A percentile compares a stretch with the other conserved stretches of the same genome.
Evolutionary conservation across 192 early-diverging fungal genomes (phyloP).

Genomic region (Backusella luteola): DNA sequence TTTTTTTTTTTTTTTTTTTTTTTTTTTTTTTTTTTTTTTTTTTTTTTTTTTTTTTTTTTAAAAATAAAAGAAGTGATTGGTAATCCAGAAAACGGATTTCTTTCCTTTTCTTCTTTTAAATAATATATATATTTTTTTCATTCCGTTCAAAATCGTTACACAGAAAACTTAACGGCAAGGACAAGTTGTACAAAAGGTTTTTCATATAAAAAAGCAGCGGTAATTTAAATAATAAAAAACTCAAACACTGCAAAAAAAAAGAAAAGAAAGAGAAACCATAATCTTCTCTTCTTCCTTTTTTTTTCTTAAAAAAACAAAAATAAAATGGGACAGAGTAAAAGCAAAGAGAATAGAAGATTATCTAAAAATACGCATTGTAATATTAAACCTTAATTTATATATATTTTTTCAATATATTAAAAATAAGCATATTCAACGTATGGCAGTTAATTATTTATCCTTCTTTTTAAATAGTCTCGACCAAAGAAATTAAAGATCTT

Average conservation of each 20-base stretch:
- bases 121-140: no score
- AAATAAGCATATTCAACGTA: neutral
- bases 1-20: no score
- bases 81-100: no score
- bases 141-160: no score
- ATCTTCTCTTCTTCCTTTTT: conserved; percentile 9
- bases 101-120: no score
- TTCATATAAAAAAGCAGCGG: neutral
- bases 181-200: neutral
- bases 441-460: neutral
- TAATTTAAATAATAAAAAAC: neutral
- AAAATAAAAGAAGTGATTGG: no score
- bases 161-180: no score
- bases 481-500: conserved; percentile 47
- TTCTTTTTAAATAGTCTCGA: conserved; percentile 36
- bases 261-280: neutral
- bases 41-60: neutral
- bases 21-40: neutral
- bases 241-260: neutral
- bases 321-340: conserved; percentile 48
- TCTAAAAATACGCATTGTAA: conserved; percentile 52
- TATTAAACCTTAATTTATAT: neutral
- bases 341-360: conserved; percentile 51
- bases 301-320: neutral
- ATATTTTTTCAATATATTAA: neutral